Conservation (phyloP, 1,139 yeast species). For the Spathaspora sp. region DNA sequence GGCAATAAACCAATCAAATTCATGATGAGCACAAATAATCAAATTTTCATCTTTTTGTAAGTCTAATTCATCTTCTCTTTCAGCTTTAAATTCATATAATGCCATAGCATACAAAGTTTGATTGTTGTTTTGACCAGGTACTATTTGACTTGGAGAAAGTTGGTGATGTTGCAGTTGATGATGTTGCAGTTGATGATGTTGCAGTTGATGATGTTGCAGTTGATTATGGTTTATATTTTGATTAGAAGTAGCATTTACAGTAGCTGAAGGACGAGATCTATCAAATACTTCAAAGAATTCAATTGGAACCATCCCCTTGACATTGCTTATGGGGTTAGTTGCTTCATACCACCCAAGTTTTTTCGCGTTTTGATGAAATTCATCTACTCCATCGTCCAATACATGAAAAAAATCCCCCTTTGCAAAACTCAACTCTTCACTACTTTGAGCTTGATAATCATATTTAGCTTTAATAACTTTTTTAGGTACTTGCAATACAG, state of each 20-base stretch:
- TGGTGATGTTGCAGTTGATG: too few species aligned
- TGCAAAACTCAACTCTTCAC: constrained; percentile 74
- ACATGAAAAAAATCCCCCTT: constrained; percentile 92
- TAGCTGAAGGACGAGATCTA: constrained; percentile 44
- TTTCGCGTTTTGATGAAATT: constrained; percentile 24
- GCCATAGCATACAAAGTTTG: constrained; percentile 49
- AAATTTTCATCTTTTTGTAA: constrained; percentile 85
- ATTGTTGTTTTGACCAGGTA: constrained; percentile 17
- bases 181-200: too few species aligned
- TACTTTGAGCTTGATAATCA: constrained; percentile 76
- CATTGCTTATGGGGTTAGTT: constrained; percentile 75
- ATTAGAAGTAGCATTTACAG: constrained; percentile 4
- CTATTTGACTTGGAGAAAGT: neutral
- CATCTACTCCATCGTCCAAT: constrained; percentile 51
- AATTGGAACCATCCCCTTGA: constrained; percentile 85
- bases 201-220: too few species aligned
- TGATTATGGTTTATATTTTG: neutral
- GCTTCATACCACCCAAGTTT: constrained; percentile 82
- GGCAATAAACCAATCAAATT: constrained; percentile 96
- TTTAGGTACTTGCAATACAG: constrained; percentile 54
- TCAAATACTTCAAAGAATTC: constrained; percentile 79
- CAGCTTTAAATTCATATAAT: constrained; percentile 84
- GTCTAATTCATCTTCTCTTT: constrained; percentile 83
- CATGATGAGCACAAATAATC: constrained; percentile 93
- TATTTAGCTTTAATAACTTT: constrained; percentile 82